phyloP scores from a whole-genome alignment of 768 basidiomycete genomes.

The Boletus coccyginus region DNA sequence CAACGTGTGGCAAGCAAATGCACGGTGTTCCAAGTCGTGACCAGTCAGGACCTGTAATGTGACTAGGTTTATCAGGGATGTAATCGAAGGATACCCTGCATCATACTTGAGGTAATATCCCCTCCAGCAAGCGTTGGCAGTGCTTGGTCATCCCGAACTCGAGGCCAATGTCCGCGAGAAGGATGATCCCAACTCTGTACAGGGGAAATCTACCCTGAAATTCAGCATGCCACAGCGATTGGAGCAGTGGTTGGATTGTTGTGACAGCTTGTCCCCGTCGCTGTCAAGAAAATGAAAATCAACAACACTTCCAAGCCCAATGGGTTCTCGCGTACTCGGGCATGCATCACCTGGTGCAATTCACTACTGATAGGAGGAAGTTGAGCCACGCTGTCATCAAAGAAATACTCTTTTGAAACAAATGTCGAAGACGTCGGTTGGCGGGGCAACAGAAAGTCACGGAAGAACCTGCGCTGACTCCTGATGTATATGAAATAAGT shows the following conservation, averaged over 20 bases:
- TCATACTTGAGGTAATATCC: slow-evolving; percentile 76
- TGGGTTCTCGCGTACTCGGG: slow-evolving; percentile 32
- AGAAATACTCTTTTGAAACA: slow-evolving; percentile 56
- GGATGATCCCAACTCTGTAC: slow-evolving; percentile 65
- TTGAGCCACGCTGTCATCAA: slow-evolving; percentile 35
- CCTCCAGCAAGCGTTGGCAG: slow-evolving; percentile 64
- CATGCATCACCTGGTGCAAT: slow-evolving; percentile 42
- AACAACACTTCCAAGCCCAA: slow-evolving; percentile 12
- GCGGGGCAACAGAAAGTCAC: slow-evolving; percentile 61
- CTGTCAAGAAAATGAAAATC: slow-evolving; percentile 36
- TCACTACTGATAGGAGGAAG: slow-evolving; percentile 41
- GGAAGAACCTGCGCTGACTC: slow-evolving; percentile 62
- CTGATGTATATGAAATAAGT: slow-evolving; percentile 30
- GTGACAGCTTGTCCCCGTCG: slow-evolving; percentile 60
- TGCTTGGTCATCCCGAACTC: slow-evolving; percentile 75
- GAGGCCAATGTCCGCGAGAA: slow-evolving; percentile 76
- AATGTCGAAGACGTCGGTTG: slow-evolving; percentile 52
- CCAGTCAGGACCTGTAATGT: slow-evolving; percentile 61
- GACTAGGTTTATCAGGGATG: background rate
- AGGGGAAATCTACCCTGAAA: slow-evolving; percentile 65
- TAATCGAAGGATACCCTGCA: slow-evolving; percentile 6
- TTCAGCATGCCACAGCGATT: slow-evolving; percentile 76
- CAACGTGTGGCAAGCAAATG: slow-evolving; percentile 67
- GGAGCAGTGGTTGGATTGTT: slow-evolving; percentile 64
- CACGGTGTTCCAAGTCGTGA: slow-evolving; percentile 73